phyloP scores from a whole-genome alignment of 129 eudicot species.

The Flaveria linearis region DNA sequence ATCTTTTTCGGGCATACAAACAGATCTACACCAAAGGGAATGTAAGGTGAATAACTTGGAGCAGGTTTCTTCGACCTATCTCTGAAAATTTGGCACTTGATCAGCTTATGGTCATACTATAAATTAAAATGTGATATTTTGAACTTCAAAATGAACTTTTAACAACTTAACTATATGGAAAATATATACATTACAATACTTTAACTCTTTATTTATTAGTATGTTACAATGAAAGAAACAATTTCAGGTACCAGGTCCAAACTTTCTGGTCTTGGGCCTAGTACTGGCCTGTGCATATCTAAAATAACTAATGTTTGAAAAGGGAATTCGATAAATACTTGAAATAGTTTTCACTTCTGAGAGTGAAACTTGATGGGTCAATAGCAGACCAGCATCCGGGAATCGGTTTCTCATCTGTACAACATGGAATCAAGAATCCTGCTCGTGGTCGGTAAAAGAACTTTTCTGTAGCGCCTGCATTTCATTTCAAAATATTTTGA shows the following conservation, averaged over 20 bases:
- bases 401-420: slow-evolving; percentile 61
- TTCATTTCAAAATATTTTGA: slow-evolving; percentile 3
- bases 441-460: slow-evolving; percentile 76
- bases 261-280: no score
- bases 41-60: slow-evolving; percentile 65
- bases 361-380: slow-evolving; percentile 69
- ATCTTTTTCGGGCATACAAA: slow-evolving; percentile 69
- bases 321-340: slow-evolving; percentile 44
- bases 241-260: no score
- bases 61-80: slow-evolving; percentile 84
- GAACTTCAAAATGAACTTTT: no score
- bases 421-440: slow-evolving; percentile 68
- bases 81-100: slow-evolving; percentile 45
- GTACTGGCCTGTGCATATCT: not conserved
- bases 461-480: slow-evolving; percentile 63
- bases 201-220: not conserved
- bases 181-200: not conserved
- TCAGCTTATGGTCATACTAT: not conserved
- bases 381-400: slow-evolving; percentile 80
- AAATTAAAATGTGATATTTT: not conserved
- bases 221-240: no score
- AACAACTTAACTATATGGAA: not conserved
- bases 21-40: slow-evolving; percentile 79
- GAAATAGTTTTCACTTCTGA: slow-evolving; percentile 76
- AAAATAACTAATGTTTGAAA: not conserved